Percentiles rank a stretch among this genome's conserved stretches.
Conservation (phyloP, 352 stramenopile genomes). For the Globisporangium paddicum region DNA sequence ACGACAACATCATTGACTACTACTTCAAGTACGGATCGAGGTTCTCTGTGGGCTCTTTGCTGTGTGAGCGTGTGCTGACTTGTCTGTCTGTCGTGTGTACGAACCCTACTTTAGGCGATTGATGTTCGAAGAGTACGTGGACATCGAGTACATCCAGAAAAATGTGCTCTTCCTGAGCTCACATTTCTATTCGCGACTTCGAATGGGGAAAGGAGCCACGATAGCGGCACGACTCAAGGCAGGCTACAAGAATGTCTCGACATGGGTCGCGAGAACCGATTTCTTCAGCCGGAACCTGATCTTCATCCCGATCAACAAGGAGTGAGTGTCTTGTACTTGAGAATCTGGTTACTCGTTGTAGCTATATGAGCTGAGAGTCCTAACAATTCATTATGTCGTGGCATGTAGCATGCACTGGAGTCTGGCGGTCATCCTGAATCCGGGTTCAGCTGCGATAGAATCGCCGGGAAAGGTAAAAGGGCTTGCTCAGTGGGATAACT, state of each 20-base stretch:
- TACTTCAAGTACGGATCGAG: slow-evolving; percentile 81
- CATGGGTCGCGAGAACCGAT: slow-evolving; percentile 57
- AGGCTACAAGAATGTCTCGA: slow-evolving; percentile 76
- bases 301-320: slow-evolving; percentile 87
- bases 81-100: slow-evolving; percentile 1
- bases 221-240: slow-evolving; percentile 33
- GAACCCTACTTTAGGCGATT: slow-evolving; percentile 28
- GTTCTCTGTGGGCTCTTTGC: neutral
- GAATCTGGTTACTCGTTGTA: too few species aligned
- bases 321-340: slow-evolving; percentile 47
- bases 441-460: slow-evolving; percentile 32
- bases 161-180: slow-evolving; percentile 77
- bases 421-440: slow-evolving; percentile 75
- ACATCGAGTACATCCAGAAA: slow-evolving; percentile 40
- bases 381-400: slow-evolving; percentile 9
- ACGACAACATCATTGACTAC: slow-evolving; percentile 92
- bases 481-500: neutral
- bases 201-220: slow-evolving; percentile 34
- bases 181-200: slow-evolving; percentile 70
- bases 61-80: neutral
- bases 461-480: slow-evolving; percentile 18
- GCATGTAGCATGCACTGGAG: slow-evolving; percentile 75
- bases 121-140: slow-evolving; percentile 45
- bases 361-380: neutral
- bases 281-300: slow-evolving; percentile 73